Evolutionary conservation across 495 filamentous ascomycete species (phyloP).

Genomic region (Penicillium coprophilum): DNA sequence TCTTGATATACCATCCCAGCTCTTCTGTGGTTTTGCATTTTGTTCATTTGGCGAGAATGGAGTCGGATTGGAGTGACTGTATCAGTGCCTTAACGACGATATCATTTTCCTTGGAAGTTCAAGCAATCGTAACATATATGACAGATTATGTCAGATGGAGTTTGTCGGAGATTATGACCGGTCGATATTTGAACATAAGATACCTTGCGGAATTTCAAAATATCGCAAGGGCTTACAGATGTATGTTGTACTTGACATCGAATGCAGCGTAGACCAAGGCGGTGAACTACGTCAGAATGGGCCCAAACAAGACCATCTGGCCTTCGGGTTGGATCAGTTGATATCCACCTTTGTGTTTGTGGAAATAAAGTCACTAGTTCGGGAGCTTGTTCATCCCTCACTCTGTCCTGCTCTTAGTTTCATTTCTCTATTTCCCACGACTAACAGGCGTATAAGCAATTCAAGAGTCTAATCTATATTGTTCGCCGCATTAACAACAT

Average conservation of each 20-base stretch:
- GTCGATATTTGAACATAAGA: neutral
- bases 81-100: constrained; percentile 5
- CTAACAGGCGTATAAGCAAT: neutral
- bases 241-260: neutral
- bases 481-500: constrained; percentile 18
- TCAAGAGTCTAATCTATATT: neutral
- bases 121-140: neutral
- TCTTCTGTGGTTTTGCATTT: constrained; percentile 22
- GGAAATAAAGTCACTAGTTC: neutral
- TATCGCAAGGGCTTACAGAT: neutral
- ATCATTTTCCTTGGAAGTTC: constrained; percentile 1
- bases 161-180: neutral
- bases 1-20: constrained; percentile 34
- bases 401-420: neutral
- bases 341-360: neutral
- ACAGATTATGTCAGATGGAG: neutral
- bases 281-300: constrained; percentile 42
- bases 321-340: constrained; percentile 17
- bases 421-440: neutral
- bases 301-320: constrained; percentile 38
- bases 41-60: constrained; percentile 22
- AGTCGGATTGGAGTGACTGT: constrained; percentile 11
- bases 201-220: neutral
- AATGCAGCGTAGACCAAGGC: constrained; percentile 29
- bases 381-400: neutral